These are phyloP conservation scores for Thymus mandschuricus DNA, from an alignment of 257 asterid genomes.

Conservation along the genomic window DNA sequence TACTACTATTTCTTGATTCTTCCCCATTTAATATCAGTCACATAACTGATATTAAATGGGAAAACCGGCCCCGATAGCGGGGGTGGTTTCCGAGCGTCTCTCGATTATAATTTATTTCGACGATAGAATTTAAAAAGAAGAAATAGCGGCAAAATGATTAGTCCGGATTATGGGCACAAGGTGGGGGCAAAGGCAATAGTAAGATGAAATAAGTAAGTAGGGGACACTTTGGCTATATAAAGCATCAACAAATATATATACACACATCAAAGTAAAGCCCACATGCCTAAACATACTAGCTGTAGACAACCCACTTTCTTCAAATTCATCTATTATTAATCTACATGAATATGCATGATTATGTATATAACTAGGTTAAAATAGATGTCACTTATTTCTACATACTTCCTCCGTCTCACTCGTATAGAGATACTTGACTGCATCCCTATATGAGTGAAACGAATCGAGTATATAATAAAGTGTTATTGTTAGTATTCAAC, in stretches of 20 bases:
- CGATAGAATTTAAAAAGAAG: constrained; percentile 15
- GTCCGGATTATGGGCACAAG: constrained; percentile 19
- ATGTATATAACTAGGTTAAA: no score
- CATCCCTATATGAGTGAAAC: no score
- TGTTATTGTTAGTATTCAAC: no score
- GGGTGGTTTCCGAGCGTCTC: no score
- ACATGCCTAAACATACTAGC: constrained; percentile 45
- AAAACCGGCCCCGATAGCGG: no score
- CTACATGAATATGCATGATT: no score
- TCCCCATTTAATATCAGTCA: neutral
- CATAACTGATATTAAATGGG: no score
- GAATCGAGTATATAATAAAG: no score
- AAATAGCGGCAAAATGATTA: constrained; percentile 37
- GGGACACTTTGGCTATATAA: constrained; percentile 39
- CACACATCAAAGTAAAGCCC: constrained; percentile 24
- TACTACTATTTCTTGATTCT: neutral
- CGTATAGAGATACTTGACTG: no score
- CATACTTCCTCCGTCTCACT: no score
- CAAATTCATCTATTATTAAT: neutral
- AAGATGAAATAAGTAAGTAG: constrained; percentile 8
- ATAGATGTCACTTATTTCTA: no score
- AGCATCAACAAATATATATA: constrained; percentile 30
- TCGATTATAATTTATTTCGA: no score
- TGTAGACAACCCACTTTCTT: constrained; percentile 36
- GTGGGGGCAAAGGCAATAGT: constrained; percentile 22